Percentiles rank a stretch among this genome's conserved stretches.
phyloP scores from a whole-genome alignment of 2,329 filamentous ascomycete genomes.

The Coleophoma crateriformis region DNA sequence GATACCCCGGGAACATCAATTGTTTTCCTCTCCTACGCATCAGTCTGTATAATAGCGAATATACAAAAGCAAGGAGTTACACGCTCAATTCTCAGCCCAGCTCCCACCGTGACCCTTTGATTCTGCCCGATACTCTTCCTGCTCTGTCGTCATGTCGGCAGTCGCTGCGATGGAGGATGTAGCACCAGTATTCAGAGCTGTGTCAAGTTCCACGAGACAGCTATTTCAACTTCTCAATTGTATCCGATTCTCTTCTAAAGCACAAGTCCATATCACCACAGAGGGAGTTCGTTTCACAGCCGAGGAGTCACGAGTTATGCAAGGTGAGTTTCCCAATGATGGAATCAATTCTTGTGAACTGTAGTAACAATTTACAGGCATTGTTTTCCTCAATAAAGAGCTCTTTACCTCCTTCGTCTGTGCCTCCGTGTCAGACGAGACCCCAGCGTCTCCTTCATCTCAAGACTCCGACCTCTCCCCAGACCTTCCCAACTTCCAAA shows the following conservation, averaged over 20 bases:
- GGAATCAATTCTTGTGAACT: conserved; percentile 1
- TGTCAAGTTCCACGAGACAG: conserved; percentile 72
- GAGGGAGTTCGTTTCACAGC: conserved; percentile 84
- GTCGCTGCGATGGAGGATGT: conserved; percentile 16
- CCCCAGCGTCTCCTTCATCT: conserved; percentile 30
- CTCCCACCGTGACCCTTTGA: conserved; percentile 1
- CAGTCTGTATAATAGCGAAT: conserved; percentile 26
- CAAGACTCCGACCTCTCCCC: conserved; percentile 31
- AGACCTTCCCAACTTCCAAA: conserved; percentile 68
- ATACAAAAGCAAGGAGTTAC: conserved; percentile 21
- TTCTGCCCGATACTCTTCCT: not conserved
- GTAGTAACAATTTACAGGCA: conserved; percentile 38
- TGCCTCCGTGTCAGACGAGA: conserved; percentile 37
- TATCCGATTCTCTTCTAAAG: conserved; percentile 50
- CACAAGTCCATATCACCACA: conserved; percentile 69
- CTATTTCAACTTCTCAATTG: conserved; percentile 59
- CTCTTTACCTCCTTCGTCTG: conserved; percentile 85
- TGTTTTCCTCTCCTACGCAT: conserved; percentile 14
- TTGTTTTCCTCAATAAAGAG: conserved; percentile 79
- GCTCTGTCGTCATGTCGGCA: conserved; percentile 21
- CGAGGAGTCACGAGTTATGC: conserved; percentile 85
- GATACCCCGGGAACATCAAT: conserved; percentile 9
- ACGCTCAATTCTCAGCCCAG: conserved; percentile 1
- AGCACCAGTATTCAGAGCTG: conserved; percentile 63
- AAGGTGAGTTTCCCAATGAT: conserved; percentile 52